Evolutionary conservation across 2,329 filamentous ascomycete genomes (phyloP), one percentile per base, ranked within the genome.

Genomic region (Colletotrichum tabaci): DNA sequence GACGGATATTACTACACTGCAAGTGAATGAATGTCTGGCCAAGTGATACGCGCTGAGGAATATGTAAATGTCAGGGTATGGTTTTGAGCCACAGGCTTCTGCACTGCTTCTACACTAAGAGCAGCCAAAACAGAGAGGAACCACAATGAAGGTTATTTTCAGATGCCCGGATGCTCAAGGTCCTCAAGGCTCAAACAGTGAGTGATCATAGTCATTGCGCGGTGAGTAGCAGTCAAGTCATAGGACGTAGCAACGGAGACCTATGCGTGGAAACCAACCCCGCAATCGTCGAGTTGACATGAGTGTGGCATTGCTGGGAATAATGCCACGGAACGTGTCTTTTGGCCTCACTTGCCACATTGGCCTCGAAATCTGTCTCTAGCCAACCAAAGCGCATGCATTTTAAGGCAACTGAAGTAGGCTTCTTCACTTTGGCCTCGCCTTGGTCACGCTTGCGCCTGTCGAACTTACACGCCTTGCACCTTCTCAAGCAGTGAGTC

Each of bases 401-500:
- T 50, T 42, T 16, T 26, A 9, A 23, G 53, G n/a, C 30, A 40
- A 23, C 18, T 18, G 5, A 16, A 26, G 1, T 12, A 38, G 16
- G 8, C 52, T 9, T 40, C 30, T 49, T 38, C 12, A 23, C 12
- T 15, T 42, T 16, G 6, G 53, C 26, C 40, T 62, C 30, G 21
- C 21, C 35, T 35, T 35, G 30, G 30, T 35, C 8, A 35, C 30
- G 30, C 30, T 35, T 8, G 35, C 12, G 53, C n/a, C n/a, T 26
- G 47, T 10, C 15, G 49, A 53, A 44, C 46, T 35, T 58, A 12
- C 23, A 52, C 16, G 18, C 44, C 38, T 8, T 15, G 3, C 49
- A 21, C 40, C 21, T 61, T 56, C 12, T 9, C 30, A 23, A 23
- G 64, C 68, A 71, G 68, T 71, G 68, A 71, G 50, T 71, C 68